Evolutionary conservation across 345 rosid genomes (phyloP), one percentile per base, ranked within the genome.

Genomic region (Eucalyptus virginea): DNA sequence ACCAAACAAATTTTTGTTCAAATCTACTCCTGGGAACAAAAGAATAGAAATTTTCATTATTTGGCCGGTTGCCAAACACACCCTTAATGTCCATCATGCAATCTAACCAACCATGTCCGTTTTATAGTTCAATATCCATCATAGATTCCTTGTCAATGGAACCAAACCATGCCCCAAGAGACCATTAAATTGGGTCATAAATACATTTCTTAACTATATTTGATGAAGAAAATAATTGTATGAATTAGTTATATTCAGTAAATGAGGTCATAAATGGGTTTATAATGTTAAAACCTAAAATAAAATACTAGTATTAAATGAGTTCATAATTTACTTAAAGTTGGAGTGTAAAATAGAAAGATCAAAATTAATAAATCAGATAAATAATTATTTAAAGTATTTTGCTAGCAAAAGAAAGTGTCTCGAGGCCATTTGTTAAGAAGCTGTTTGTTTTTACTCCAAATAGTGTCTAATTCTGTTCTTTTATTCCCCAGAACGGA

Each of bases 401-500:
- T 40, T 72, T 37, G 26, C 45, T 37, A 72, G 13, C 32, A 30
- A 72, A 37, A 21, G 40, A 37, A 69, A 5, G 42, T 34, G 44
- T 9, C 24, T 10, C 42, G 4, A 69, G 23, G 37, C 40, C 42
- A 32, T 23, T 32, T 69, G 7, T 18, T 18, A 51, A 51, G 54
- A 51, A 51, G 4, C 8, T 18, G 0, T 17, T 51, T 51, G 9
- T 51, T 51, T 51, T 51, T 51, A 51, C 4, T 32, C 11, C 8
- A 67, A 67, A 14, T 13, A 14, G 9, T 14, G 32, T 19, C 0
- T 2, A 11, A 52, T 52, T 52, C 0, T 52, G 1, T 52, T 52
- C 2, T 19, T 52, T 21, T 52, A 23, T 52, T 52, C 1, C 58
- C 1, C 2, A 1, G 1, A 52, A 19, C 1, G 0, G 9, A 19